Conservation (phyloP, 2,329 filamentous ascomycete genomes). For the Thielaviopsis punctulata region DNA sequence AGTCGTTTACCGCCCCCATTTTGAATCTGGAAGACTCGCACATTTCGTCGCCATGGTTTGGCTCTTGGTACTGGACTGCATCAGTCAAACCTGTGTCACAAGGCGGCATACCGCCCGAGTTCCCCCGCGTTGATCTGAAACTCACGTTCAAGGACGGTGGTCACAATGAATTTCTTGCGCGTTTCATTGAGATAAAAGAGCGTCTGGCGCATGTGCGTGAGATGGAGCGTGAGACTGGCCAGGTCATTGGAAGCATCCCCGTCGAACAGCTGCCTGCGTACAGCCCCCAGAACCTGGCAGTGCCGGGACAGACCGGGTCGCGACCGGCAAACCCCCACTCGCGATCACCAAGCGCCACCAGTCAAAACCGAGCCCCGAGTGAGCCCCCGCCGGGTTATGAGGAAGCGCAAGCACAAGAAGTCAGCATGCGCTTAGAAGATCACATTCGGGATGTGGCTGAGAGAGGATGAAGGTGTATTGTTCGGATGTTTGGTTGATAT, state of each 20-base stretch:
- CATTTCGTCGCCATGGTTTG: slow-evolving; percentile 79
- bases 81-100: slow-evolving; percentile 64
- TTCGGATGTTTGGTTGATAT: background rate
- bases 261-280: slow-evolving; percentile 82
- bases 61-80: slow-evolving; percentile 77
- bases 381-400: slow-evolving; percentile 87
- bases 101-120: slow-evolving; percentile 61
- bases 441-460: slow-evolving; percentile 61
- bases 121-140: slow-evolving; percentile 61
- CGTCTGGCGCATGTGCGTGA: slow-evolving; percentile 67
- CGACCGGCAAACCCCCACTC: slow-evolving; percentile 14
- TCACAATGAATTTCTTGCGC: slow-evolving; percentile 76
- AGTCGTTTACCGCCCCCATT: slow-evolving; percentile 80
- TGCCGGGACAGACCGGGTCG: slow-evolving; percentile 14
- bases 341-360: slow-evolving; percentile 22
- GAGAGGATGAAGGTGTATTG: slow-evolving; percentile 24
- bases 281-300: slow-evolving; percentile 11
- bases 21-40: slow-evolving; percentile 76
- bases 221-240: slow-evolving; percentile 50
- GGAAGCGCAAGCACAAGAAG: slow-evolving; percentile 62
- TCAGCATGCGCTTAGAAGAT: slow-evolving; percentile 44
- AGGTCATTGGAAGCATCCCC: slow-evolving; percentile 44
- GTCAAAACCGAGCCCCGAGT: slow-evolving; percentile 30
- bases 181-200: slow-evolving; percentile 72
- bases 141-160: slow-evolving; percentile 88